Evolutionary conservation across 441 rosid genomes (phyloP), one percentile per base, ranked within the genome.

Genomic region (Flueggea neowawraea): DNA sequence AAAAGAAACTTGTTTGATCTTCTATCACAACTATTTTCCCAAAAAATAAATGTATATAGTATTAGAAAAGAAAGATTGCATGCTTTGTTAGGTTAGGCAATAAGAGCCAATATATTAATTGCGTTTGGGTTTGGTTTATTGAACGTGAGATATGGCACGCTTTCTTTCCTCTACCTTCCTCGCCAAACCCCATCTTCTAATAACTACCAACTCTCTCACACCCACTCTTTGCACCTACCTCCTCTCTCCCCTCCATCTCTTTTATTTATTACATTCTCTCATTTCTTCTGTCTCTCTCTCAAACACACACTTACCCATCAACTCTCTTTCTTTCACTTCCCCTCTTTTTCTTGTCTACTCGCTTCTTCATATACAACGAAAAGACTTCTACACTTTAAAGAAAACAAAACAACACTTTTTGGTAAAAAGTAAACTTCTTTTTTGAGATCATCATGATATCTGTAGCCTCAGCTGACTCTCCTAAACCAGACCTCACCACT

Each of bases 211-310:
- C 52, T 44, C 53, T 58, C 78, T 75, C 74, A 67, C 75, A 64
- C 69, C 76, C 76, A 63, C 68, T 66, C 62, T 68, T 55, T 66
- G 56, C 54, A 76, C 83, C 80, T 68, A 75, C 74, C 78, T n/a
- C 64, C 47, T 0, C 15, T 49, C 58, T 61, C 52, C 31, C 45
- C 45, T 11, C 12, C 12, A 6, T 49, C 36, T 33, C 58, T 31
- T 65, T 15, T 54, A 45, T 55, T 54, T 60, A 49, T 68, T 52
- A 62, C 33, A 3, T n/a, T 11, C 50, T 0, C 12, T 6, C 13
- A 0, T 52, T 9, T 22, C n/a, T 39, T 10, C 9, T 70, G 10
- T 43, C 44, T 3, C 43, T 22, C 6, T 7, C 50, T n/a, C 52
- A 41, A 12, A 28, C 32, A 2, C 52, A 8, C 22, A 0, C 41